phyloP scores from a whole-genome alignment of 768 basidiomycete genomes.

The Sutorius australiensis region DNA sequence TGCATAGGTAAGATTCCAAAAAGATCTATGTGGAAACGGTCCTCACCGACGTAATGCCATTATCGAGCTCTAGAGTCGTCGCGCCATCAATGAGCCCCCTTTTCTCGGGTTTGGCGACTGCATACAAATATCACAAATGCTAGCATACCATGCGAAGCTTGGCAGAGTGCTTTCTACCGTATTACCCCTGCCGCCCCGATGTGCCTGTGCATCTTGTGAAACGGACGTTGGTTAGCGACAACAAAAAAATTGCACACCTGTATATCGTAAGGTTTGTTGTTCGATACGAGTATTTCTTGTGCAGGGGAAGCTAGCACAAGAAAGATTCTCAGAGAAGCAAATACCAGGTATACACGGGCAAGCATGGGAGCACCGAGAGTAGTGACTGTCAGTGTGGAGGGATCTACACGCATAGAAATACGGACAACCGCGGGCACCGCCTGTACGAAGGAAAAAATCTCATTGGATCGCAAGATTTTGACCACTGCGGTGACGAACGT shows the following conservation, averaged over 20 bases:
- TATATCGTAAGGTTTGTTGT: constrained; percentile 43
- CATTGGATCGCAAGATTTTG: constrained; percentile 13
- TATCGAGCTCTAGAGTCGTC: constrained; percentile 75
- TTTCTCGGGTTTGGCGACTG: constrained; percentile 6
- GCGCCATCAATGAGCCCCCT: constrained; percentile 76
- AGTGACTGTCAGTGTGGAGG: background rate
- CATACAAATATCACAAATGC: constrained; percentile 8
- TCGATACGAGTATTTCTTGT: constrained; percentile 22
- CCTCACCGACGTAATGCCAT: constrained; percentile 66
- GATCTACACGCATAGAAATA: background rate
- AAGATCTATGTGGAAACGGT: background rate
- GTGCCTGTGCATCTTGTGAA: constrained; percentile 43
- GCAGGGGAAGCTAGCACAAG: constrained; percentile 27
- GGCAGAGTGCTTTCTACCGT: constrained; percentile 70
- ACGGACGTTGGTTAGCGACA: background rate
- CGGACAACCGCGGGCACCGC: background rate
- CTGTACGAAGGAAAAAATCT: background rate
- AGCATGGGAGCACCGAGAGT: constrained; percentile 12
- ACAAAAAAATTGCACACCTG: constrained; percentile 36
- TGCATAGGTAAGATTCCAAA: constrained; percentile 24
- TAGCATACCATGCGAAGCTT: constrained; percentile 66
- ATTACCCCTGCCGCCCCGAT: constrained; percentile 75
- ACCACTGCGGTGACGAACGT: constrained; percentile 31
- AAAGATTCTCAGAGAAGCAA: constrained; percentile 1
- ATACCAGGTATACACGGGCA: constrained; percentile 7